These are phyloP conservation scores for Emydomyces testavorans DNA, from an alignment of 2,329 filamentous ascomycete species.

Conservation along the genomic window DNA sequence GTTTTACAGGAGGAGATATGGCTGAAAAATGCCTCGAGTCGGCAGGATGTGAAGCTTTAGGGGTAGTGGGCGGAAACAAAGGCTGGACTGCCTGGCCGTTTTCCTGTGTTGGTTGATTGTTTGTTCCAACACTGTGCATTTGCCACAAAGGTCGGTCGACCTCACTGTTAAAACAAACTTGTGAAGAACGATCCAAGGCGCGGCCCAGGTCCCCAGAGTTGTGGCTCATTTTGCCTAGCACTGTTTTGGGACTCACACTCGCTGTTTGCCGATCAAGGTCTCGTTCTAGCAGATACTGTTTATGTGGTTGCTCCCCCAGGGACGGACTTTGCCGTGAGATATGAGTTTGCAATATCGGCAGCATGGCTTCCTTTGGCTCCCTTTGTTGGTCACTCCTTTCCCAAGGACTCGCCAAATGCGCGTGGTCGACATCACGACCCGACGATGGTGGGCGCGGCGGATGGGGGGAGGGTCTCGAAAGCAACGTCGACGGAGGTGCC, in stretches of 20 bases:
- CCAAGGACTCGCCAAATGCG: constrained; percentile 24
- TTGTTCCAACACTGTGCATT: constrained; percentile 6
- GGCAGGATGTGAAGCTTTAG: constrained; percentile 12
- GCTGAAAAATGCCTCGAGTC: constrained; percentile 12
- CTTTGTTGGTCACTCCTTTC: constrained; percentile 21
- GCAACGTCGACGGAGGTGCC: constrained; percentile 33
- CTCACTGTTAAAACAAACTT: background rate
- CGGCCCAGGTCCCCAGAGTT: background rate
- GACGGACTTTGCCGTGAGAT: constrained; percentile 35
- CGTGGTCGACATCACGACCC: constrained; percentile 27
- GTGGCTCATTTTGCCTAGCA: constrained; percentile 10
- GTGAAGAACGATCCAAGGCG: constrained; percentile 2
- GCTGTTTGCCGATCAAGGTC: constrained; percentile 55
- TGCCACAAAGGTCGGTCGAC: constrained; percentile 3
- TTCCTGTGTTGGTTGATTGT: background rate
- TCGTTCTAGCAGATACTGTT: constrained; percentile 39
- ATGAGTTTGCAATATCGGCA: constrained; percentile 23
- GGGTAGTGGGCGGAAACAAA: constrained; percentile 14
- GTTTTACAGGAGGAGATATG: constrained; percentile 13
- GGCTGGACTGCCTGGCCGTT: constrained; percentile 3
- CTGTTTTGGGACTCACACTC: constrained; percentile 65
- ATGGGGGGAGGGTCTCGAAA: constrained; percentile 28
- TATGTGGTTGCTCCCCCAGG: constrained; percentile 22
- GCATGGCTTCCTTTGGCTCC: constrained; percentile 21
- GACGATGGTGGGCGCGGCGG: constrained; percentile 30